Conservation (phyloP, 1,284 basidiomycete species). For the Ceratobasidium sp. region DNA sequence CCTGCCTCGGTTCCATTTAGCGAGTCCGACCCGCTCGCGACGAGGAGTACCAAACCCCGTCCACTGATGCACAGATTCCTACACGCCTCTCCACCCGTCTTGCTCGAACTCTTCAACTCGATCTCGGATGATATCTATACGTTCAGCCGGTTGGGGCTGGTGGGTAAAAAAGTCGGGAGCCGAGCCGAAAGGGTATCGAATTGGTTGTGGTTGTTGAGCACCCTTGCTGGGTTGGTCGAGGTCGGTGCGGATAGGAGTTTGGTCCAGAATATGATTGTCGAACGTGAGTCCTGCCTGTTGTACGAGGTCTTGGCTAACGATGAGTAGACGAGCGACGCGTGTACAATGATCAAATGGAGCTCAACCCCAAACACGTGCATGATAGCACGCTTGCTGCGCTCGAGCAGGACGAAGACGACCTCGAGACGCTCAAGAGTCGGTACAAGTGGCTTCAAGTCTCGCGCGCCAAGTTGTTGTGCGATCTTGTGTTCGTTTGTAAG, state of each 20-base stretch:
- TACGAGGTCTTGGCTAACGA: no score
- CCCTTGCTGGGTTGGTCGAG: slow-evolving; percentile 77
- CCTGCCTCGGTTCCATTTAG: slow-evolving; percentile 37
- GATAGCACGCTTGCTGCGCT: slow-evolving; percentile 61
- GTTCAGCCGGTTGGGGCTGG: slow-evolving; percentile 68
- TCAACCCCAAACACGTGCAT: slow-evolving; percentile 32
- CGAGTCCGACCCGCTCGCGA: slow-evolving; percentile 31
- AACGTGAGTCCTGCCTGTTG: slow-evolving; percentile 65
- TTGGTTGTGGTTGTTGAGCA: slow-evolving; percentile 82
- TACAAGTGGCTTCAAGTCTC: slow-evolving; percentile 76
- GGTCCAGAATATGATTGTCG: slow-evolving; percentile 63
- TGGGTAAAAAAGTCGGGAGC: slow-evolving; percentile 66
- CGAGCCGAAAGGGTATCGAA: slow-evolving; percentile 74
- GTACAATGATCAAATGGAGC: slow-evolving; percentile 71
- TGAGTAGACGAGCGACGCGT: slow-evolving; percentile 54
- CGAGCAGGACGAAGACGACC: slow-evolving; percentile 72
- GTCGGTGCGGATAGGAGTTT: slow-evolving; percentile 76
- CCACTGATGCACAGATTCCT: slow-evolving; percentile 72
- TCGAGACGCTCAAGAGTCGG: slow-evolving; percentile 67
- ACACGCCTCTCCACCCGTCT: slow-evolving; percentile 79
- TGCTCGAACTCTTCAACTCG: slow-evolving; percentile 74
- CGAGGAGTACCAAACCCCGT: slow-evolving; percentile 31
- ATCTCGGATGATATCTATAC: slow-evolving; percentile 77
- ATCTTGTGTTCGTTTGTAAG: slow-evolving; percentile 83
- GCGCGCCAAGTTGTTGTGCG: slow-evolving; percentile 74